phyloP scores from a whole-genome alignment of 306 rosid species.

The Carpinus viminea region DNA sequence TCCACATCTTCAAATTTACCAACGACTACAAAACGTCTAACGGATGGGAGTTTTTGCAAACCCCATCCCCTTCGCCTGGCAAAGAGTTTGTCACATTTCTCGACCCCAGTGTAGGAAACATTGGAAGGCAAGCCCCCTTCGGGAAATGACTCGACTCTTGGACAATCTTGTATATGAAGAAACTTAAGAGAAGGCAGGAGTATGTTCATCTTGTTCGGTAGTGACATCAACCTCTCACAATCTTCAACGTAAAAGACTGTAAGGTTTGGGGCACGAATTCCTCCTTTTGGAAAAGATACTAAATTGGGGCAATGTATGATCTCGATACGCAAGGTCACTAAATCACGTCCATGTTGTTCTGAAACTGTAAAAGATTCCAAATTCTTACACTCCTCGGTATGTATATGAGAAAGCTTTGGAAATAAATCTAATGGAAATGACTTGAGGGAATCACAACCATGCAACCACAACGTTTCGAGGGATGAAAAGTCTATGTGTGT shows the following conservation, averaged over 20 bases:
- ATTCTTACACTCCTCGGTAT: not conserved
- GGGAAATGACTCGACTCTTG: conserved; percentile 3
- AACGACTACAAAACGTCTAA: not conserved
- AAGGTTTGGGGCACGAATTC: not conserved
- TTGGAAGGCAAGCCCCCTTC: not conserved
- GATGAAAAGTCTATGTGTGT: no score
- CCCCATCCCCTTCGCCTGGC: no score
- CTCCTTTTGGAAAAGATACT: not conserved
- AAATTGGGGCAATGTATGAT: not conserved
- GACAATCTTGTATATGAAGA: not conserved
- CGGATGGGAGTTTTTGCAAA: no score
- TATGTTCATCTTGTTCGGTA: not conserved
- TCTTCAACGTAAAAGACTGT: rapidly evolving
- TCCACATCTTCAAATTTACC: no score
- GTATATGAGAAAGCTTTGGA: not conserved
- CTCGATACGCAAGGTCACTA: rapidly evolving
- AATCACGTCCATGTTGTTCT: not conserved
- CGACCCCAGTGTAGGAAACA: rapidly evolving
- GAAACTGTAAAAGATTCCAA: not conserved
- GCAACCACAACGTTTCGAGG: no score
- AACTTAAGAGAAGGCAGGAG: not conserved
- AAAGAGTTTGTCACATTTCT: no score
- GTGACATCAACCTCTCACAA: not conserved
- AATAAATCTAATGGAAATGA: not conserved
- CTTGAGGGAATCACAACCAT: not conserved